Evolutionary conservation across 2,329 filamentous ascomycete species (phyloP), one percentile per base, ranked within the genome.

Genomic region (Talaromyces sp.): DNA sequence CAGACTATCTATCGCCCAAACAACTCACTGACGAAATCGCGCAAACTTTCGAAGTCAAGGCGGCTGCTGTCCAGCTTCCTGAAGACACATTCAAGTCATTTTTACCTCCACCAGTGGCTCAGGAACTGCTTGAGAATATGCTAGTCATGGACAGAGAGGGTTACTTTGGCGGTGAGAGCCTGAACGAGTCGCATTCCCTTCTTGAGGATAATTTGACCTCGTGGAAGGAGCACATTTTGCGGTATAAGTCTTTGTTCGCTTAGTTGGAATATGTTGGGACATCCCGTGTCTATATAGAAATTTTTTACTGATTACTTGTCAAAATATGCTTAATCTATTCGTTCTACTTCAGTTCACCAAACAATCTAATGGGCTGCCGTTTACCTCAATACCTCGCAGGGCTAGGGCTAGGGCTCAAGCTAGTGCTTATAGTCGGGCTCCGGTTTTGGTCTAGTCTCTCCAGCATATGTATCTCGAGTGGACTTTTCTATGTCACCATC

Each of bases 61-160:
- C 80, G 1, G 67, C 66, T 10, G 78, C 70, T 68, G 65, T 70
- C 27, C 70, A 80, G 68, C 59, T 81, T 47, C 73, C 80, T 3
- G 75, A 77, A 19, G 79, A 80, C 9, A 71, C 71, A n/a, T 86
- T 79, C 72, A 79, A 79, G 67, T 70, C 69, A 8, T 73, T 71
- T 27, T 63, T 82, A 65, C 73, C 66, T n/a, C 59, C 70, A 15
- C 61, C 62, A 79, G 10, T 74, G 76, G 27, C 74, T 76, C 69
- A 83, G 61, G 84, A 86, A 71, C 58, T 86, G 72, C 71, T 81
- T 43, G 80, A 86, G 73, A 86, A 85, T 66, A 80, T 84, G 74
- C 73, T 79, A 37, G 75, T 85, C 60, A 73, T 85, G 67, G 74
- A 79, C 61, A 77, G 82, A 56, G 82, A 78, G 60, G 83, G 83